Evolutionary conservation across 495 filamentous ascomycete genomes (phyloP).

Genomic region (Daldinia loculata): DNA sequence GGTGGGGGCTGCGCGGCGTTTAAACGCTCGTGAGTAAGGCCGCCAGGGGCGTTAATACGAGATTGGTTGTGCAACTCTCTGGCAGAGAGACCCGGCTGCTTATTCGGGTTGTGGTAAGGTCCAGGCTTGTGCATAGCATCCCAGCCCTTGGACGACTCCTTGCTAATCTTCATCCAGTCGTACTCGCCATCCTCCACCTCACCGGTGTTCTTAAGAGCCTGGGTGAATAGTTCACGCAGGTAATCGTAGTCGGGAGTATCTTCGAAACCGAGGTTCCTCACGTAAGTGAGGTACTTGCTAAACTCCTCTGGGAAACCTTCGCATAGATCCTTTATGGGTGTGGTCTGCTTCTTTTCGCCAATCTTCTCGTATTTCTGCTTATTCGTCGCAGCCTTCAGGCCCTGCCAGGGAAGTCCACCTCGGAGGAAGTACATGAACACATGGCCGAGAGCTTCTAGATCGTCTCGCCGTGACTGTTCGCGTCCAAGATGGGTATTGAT

Average conservation of each 20-base stretch:
- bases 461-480: constrained; percentile 95
- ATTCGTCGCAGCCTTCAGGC: constrained; percentile 97
- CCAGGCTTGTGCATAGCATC: constrained; percentile 90
- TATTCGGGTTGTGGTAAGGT: constrained; percentile 77
- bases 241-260: constrained; percentile 99
- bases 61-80: constrained; percentile 76
- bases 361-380: constrained; percentile 99
- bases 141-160: constrained; percentile 81
- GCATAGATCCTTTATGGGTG: constrained; percentile 94
- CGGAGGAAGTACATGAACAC: constrained; percentile 99
- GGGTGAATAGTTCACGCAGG: constrained; percentile 93
- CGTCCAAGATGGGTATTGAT: constrained; percentile 99
- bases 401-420: constrained; percentile 97
- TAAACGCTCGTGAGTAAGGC: constrained; percentile 89
- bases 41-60: constrained; percentile 66
- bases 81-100: constrained; percentile 75
- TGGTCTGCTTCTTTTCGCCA: constrained; percentile 99
- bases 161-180: constrained; percentile 99
- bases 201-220: constrained; percentile 92
- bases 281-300: constrained; percentile 95
- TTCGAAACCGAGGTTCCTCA: constrained; percentile 97
- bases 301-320: constrained; percentile 98
- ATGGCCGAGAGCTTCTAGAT: constrained; percentile 94
- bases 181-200: constrained; percentile 99
- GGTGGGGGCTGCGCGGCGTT: constrained; percentile 94